These are phyloP conservation scores for Camellia lanceoleosa DNA, from an alignment of 148 eudicot genomes.

Conservation along the genomic window DNA sequence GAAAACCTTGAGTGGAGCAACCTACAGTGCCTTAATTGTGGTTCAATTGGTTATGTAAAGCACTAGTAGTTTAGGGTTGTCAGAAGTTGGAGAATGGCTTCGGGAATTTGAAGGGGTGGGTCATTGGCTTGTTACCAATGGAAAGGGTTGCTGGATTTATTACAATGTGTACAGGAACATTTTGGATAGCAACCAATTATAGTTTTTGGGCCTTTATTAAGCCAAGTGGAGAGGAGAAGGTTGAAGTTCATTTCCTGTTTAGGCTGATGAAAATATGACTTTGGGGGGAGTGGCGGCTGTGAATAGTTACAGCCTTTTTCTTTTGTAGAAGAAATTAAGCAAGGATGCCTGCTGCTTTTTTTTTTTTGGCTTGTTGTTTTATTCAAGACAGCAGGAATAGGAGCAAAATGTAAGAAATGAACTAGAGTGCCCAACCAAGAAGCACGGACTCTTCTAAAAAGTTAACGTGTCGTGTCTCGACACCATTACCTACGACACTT, in stretches of 20 bases:
- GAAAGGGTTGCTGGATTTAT: not conserved
- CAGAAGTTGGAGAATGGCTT: not conserved
- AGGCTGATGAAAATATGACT: not conserved
- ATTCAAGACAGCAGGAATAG: too few relatives aligned
- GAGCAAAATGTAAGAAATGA: not conserved
- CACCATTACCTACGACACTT: too few relatives aligned
- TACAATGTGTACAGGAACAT: not conserved
- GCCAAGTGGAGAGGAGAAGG: not conserved
- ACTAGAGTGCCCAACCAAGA: not conserved
- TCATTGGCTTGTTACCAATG: not conserved
- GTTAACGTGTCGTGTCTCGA: too few relatives aligned
- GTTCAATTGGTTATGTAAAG: not conserved
- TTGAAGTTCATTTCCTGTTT: conserved; percentile 10
- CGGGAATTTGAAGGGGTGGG: not conserved
- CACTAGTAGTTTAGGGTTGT: not conserved
- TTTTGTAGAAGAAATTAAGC: not conserved
- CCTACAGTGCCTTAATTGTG: not conserved
- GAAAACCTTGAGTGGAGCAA: not conserved
- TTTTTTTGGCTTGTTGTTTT: not conserved
- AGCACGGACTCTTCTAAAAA: too few relatives aligned
- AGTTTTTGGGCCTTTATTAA: not conserved
- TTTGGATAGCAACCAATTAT: not conserved
- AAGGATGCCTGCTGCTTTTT: not conserved
- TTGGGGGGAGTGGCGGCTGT: too few relatives aligned
- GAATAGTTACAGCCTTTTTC: too few relatives aligned